Conservation (phyloP, 164 flowering plant species). For the Vitis amurensis region DNA sequence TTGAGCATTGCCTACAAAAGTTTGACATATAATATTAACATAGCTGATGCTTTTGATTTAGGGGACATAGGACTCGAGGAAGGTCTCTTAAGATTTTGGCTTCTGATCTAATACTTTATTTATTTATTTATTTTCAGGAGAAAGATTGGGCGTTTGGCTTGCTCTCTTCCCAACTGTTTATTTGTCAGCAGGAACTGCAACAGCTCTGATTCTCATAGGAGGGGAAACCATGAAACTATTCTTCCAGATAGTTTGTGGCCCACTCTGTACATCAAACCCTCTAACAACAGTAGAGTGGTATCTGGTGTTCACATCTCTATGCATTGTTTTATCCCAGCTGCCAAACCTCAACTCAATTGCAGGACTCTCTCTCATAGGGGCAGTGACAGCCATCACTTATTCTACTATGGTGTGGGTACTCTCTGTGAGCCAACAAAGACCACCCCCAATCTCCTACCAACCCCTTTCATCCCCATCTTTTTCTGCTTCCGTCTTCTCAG, state of each 20-base stretch:
- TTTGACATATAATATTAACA: too few relatives aligned
- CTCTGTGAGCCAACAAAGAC: slow-evolving; percentile 87
- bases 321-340: slow-evolving; percentile 93
- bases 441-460: slow-evolving; percentile 75
- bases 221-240: slow-evolving; percentile 99
- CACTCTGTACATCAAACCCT: slow-evolving; percentile 81
- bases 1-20: too few relatives aligned
- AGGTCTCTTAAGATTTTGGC: background rate
- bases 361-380: slow-evolving; percentile 93
- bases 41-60: too few relatives aligned
- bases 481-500: slow-evolving; percentile 62
- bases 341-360: slow-evolving; percentile 99
- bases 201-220: slow-evolving; percentile 91
- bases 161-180: slow-evolving; percentile 96
- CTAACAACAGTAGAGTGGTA: slow-evolving; percentile 98
- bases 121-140: slow-evolving; percentile 52
- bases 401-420: slow-evolving; percentile 98
- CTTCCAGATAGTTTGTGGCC: slow-evolving; percentile 95
- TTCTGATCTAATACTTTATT: background rate
- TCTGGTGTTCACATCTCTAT: slow-evolving; percentile 88
- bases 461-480: slow-evolving; percentile 67
- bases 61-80: background rate
- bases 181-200: slow-evolving; percentile 94
- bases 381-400: slow-evolving; percentile 90
- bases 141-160: slow-evolving; percentile 89